Evolutionary conservation across 257 asterid genomes (phyloP), one percentile per base, ranked within the genome.

Genomic region (Forsythia viridissima): DNA sequence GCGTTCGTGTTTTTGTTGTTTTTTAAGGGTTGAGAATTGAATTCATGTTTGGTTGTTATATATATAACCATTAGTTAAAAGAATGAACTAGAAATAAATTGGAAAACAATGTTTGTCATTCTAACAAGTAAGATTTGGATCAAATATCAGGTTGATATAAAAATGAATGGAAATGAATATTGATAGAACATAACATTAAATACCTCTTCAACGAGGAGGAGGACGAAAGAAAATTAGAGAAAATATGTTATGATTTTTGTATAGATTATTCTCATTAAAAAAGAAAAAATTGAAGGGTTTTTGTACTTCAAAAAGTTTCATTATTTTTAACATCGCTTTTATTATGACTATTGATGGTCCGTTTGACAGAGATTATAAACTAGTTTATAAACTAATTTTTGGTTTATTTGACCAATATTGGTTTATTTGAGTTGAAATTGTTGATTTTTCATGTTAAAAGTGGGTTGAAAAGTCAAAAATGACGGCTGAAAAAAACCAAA

Each of bases 91-190:
- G 61, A 70, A 81, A 63, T 12, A 30, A 8, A 30, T 61, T 59
- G 73, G 67, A 46, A 51, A 37, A 11, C 20, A n/a, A 61, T 68
- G 76, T 41, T 76, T 71, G 57, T 61, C 71, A 37, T 78, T 78
- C 70, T n/a, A 71, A 74, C 77, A 43, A 21, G 40, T 38, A 37
- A 7, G 24, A 63, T 21, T 43, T 75, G 72, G 79, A 40, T 74
- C 37, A 57, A 51, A 59, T 70, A 57, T 59, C 18, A 13, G 65
- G 41, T 40, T 21, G 21, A 30, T n/a, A 9, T 46, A 44, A 7
- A 15, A 34, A n/a, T 30, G 55, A 20, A 44, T 39, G 67, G 72
- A 18, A 55, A 55, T 20, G 34, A 55, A 16, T n/a, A n/a, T 18
- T 55, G 21, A 6, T 16, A n/a, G 10, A 30, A 30, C 34, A 30